Percentiles rank a stretch among this genome's conserved stretches.
phyloP scores from a whole-genome alignment of 768 basidiomycete genomes.

The Strobilomyces echinocephalus region DNA sequence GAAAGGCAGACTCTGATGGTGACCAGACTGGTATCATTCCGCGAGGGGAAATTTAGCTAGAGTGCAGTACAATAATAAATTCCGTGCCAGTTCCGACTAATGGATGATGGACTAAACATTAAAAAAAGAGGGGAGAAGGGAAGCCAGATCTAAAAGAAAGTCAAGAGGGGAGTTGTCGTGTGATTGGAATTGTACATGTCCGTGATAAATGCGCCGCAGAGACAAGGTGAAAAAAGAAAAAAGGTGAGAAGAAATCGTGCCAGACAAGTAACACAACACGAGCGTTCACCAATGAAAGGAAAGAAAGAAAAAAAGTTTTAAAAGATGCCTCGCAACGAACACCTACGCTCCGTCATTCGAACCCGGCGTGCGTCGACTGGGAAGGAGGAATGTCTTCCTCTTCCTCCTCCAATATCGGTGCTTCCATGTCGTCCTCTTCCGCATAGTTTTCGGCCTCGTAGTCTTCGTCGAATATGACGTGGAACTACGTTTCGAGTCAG shows the following conservation, averaged over 20 bases:
- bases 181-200: constrained; percentile 27
- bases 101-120: constrained; percentile 14
- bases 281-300: constrained; percentile 16
- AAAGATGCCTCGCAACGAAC: constrained; percentile 5
- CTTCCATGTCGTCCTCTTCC: constrained; percentile 64
- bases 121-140: neutral
- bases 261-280: constrained; percentile 24
- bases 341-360: constrained; percentile 16
- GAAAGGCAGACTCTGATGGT: too few species aligned
- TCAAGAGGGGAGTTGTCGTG: constrained; percentile 7
- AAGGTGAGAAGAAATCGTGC: neutral
- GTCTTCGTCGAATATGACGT: constrained; percentile 74
- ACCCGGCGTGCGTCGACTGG: constrained; percentile 19
- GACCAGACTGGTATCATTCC: too few species aligned
- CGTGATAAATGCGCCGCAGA: constrained; percentile 29
- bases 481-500: constrained; percentile 39
- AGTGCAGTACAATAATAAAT: too few species aligned
- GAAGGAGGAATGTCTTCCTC: constrained; percentile 31
- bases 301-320: constrained; percentile 10
- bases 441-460: constrained; percentile 46
- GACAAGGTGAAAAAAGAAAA: neutral
- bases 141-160: constrained; percentile 2
- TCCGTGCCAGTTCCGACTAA: neutral
- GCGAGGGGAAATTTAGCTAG: too few species aligned
- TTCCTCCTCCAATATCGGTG: constrained; percentile 60